These are phyloP conservation scores for Cladosporium velox DNA, from an alignment of 2,329 filamentous ascomycete species.

Conservation along the genomic window DNA sequence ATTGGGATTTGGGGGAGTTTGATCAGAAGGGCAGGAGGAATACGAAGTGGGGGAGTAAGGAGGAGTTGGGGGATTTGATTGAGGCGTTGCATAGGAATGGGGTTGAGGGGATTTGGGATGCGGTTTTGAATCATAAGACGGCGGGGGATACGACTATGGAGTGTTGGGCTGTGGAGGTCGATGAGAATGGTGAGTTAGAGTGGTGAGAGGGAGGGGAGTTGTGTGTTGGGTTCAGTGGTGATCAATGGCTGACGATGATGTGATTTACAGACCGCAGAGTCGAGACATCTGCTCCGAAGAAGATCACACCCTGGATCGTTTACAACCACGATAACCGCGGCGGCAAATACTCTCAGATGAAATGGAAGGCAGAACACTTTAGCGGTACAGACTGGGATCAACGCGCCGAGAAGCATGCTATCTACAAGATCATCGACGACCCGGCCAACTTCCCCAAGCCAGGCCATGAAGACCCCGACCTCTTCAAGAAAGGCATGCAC, in stretches of 20 bases:
- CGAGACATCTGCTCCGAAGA: constrained; percentile 56
- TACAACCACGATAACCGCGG: constrained; percentile 64
- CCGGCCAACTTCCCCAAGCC: constrained; percentile 35
- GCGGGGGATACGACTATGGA: constrained; percentile 67
- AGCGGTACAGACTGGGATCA: constrained; percentile 68
- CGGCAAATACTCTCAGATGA: constrained; percentile 60
- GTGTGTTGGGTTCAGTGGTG: not conserved
- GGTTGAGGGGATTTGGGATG: constrained; percentile 67
- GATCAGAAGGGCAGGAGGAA: constrained; percentile 64
- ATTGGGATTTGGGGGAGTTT: constrained; percentile 73
- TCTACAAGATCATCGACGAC: constrained; percentile 64
- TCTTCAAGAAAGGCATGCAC: constrained; percentile 27
- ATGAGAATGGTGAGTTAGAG: constrained; percentile 41
- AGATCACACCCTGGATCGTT: constrained; percentile 69
- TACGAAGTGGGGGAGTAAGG: constrained; percentile 70
- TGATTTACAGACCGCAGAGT: constrained; percentile 53
- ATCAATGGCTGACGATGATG: not conserved
- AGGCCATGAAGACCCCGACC: constrained; percentile 26
- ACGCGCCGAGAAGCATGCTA: constrained; percentile 56
- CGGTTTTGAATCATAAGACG: constrained; percentile 72
- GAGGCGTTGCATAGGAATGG: constrained; percentile 54
- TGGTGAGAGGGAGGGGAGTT: not conserved
- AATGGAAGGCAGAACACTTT: constrained; percentile 69
- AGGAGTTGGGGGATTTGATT: constrained; percentile 59
- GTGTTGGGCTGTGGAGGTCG: constrained; percentile 64